phyloP scores from a whole-genome alignment of 352 stramenopile species.

The Globisporangium spiculum region DNA sequence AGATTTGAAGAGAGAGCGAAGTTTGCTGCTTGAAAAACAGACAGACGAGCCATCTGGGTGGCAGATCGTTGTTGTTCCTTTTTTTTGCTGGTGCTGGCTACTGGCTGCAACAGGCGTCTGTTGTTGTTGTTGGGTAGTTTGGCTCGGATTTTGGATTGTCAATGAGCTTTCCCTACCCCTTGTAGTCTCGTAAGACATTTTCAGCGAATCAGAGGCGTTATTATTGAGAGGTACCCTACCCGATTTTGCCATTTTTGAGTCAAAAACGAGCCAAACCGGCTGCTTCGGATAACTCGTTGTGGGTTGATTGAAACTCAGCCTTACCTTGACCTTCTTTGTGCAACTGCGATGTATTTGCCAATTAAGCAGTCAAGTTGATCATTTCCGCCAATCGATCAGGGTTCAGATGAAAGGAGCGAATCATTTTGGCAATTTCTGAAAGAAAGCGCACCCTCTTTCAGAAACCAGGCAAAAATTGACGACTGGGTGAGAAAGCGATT shows the following conservation, averaged over 20 bases:
- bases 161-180: not conserved
- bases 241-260: not conserved
- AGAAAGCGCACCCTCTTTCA: not conserved
- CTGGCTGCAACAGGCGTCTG: not conserved
- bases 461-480: constrained; percentile 1
- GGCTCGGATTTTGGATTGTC: not conserved
- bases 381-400: not conserved
- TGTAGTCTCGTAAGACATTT: not conserved
- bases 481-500: not conserved
- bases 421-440: not conserved
- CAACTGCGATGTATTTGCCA: not conserved
- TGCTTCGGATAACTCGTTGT: not conserved
- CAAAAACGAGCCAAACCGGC: not conserved
- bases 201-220: not conserved
- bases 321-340: not conserved
- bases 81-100: not conserved
- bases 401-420: not conserved
- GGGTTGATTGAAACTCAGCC: not conserved
- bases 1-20: not conserved
- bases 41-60: constrained; percentile 1
- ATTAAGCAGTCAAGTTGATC: not conserved
- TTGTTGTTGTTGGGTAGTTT: not conserved
- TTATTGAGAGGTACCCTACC: not conserved
- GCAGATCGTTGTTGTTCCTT: not conserved
- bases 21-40: not conserved